phyloP scores from a whole-genome alignment of 257 asterid genomes.

The Solanum chiquidenum region DNA sequence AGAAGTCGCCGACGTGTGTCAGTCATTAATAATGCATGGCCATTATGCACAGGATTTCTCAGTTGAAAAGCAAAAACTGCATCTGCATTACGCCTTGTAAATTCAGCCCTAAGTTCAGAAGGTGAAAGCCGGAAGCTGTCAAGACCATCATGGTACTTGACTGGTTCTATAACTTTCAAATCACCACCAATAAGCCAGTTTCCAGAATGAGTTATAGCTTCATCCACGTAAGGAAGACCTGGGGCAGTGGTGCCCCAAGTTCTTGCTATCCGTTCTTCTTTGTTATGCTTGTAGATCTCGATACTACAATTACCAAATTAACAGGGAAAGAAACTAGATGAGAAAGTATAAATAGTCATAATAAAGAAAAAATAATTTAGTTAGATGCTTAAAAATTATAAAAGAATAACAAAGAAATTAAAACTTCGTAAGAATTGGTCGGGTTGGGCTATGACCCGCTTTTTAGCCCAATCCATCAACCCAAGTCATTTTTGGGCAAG shows the following conservation, averaged over 20 bases:
- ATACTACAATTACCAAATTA: conserved; percentile 32
- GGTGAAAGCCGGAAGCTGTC: conserved; percentile 88
- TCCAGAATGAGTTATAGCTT: conserved; percentile 55
- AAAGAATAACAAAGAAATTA: neutral
- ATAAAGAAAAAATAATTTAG: neutral
- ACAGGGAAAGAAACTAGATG: neutral
- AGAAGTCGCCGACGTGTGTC: conserved; percentile 86
- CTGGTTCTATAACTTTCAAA: conserved; percentile 59
- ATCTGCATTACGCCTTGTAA: conserved; percentile 70
- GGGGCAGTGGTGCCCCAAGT: conserved; percentile 90
- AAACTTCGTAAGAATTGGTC: neutral
- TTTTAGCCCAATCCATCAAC: neutral
- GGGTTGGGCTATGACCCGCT: neutral
- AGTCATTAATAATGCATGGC: conserved; percentile 85
- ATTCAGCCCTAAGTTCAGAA: conserved; percentile 60
- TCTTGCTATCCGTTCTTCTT: conserved; percentile 91
- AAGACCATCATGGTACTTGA: conserved; percentile 61
- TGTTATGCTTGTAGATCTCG: conserved; percentile 83
- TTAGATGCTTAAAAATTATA: neutral
- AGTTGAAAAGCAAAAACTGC: conserved; percentile 96
- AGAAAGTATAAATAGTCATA: neutral
- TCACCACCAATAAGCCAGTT: conserved; percentile 93
- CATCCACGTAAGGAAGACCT: conserved; percentile 77
- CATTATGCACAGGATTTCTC: conserved; percentile 90
- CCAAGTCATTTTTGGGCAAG: neutral